Evolutionary conservation across 805 yeast species (phyloP), one percentile per base, ranked within the genome.

Genomic region (Kuraishia floccosa): DNA sequence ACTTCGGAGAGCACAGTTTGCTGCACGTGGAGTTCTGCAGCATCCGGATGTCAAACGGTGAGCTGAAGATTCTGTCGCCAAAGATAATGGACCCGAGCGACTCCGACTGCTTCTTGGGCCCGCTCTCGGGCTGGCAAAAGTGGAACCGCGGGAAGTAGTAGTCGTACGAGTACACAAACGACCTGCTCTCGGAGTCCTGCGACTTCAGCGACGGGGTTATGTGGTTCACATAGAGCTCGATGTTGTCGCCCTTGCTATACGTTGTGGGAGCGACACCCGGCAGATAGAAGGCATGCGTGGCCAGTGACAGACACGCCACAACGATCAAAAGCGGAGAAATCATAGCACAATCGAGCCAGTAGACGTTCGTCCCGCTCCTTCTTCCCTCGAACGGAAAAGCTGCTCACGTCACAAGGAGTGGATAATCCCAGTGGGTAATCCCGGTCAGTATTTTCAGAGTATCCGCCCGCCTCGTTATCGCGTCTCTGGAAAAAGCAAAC

Each of bases 251-350:
- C 36, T 70, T 64, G 28, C 66, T 61, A 49, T 89, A 91, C 30
- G 89, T 79, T 1, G 93, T 82, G 13, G 98, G 97, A 0, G 97
- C 95, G 16, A 86, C 91, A 6, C 97, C 97, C 0, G 97, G 97
- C 34, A 91, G 63, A 50, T 91, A 89, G 57, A 91, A 89, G 2
- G 78, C 94, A 31, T 39, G 33, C 13, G 55, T 52, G 12, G 39
- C 29, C 13, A 39, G 27, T 17, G 37, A 32, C 22, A 39, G 33
- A 19, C 39, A 32, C 22, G 39, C 24, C 30, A 37, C 27, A n/a
- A n/a, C n/a, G n/a, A n/a, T n/a, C n/a, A n/a, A n/a, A n/a, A n/a
- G n/a, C n/a, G n/a, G n/a, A n/a, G n/a, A n/a, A n/a, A n/a, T n/a
- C n/a, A n/a, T n/a, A n/a, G n/a, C n/a, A n/a, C n/a, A n/a, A n/a